Evolutionary conservation across 2,329 filamentous ascomycete genomes (phyloP).

Genomic region (Arthroderma sp.): DNA sequence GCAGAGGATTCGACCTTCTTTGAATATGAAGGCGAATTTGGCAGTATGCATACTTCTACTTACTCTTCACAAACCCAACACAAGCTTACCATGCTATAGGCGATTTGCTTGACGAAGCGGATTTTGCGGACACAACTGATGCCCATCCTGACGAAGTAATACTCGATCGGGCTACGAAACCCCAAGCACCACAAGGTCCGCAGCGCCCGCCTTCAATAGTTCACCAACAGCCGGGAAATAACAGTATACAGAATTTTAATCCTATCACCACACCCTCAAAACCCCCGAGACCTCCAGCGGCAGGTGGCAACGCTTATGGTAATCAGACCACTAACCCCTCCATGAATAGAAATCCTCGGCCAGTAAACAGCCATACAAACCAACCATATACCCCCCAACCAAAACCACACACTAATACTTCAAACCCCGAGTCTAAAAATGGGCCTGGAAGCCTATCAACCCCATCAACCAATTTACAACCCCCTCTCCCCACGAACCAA

Average conservation of each 20-base stretch:
- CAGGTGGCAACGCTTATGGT: not conserved
- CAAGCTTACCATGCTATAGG: constrained; percentile 16
- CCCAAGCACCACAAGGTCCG: not conserved
- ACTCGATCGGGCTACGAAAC: constrained; percentile 26
- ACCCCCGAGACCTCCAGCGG: constrained; percentile 20
- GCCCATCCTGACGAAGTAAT: constrained; percentile 66
- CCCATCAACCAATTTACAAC: constrained; percentile 9
- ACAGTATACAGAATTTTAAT: constrained; percentile 8
- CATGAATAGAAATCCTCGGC: too few species aligned
- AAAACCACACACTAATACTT: constrained; percentile 3
- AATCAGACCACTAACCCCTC: too few species aligned
- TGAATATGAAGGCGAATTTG: constrained; percentile 31
- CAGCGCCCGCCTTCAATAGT: not conserved
- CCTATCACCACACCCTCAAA: constrained; percentile 27
- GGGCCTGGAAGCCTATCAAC: constrained; percentile 13
- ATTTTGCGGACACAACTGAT: constrained; percentile 57
- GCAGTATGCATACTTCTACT: constrained; percentile 22
- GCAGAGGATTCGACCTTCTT: constrained; percentile 19
- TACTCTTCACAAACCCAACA: not conserved
- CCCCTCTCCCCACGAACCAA: constrained; percentile 13
- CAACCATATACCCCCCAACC: constrained; percentile 2
- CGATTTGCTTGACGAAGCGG: constrained; percentile 61
- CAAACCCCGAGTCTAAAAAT: constrained; percentile 12
- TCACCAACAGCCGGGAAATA: constrained; percentile 8
- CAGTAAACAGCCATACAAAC: constrained; percentile 2